A percentile compares a stretch with the other conserved stretches of the same genome.
These are phyloP conservation scores for Rhizopus stolonifer DNA, from an alignment of 371 early-diverging fungal species.

Conservation along the genomic window DNA sequence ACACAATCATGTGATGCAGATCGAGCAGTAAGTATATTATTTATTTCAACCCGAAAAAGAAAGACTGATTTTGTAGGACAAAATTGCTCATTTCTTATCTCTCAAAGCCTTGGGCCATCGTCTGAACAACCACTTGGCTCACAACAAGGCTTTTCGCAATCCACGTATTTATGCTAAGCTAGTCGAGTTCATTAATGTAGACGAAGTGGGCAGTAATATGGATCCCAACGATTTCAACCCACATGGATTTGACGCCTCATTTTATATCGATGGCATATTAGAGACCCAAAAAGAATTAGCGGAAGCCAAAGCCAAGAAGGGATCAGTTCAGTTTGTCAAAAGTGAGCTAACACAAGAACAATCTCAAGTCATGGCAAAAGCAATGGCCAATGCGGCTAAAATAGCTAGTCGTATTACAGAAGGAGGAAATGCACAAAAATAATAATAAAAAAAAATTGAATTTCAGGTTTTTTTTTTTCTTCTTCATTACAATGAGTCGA, in stretches of 20 bases:
- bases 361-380: conserved; percentile 35
- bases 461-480: not conserved
- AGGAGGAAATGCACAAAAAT: conserved; percentile 2
- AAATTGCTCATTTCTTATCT: conserved; percentile 63
- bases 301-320: conserved; percentile 39
- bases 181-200: conserved; percentile 71
- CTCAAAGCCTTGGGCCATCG: conserved; percentile 49
- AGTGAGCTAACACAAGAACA: conserved; percentile 16
- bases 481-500: conserved; percentile 19
- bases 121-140: conserved; percentile 68
- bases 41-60: not conserved
- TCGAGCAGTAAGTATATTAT: conserved; percentile 43
- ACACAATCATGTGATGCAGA: conserved; percentile 49
- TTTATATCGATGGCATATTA: conserved; percentile 56
- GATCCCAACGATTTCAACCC: conserved; percentile 59
- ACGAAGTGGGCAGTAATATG: conserved; percentile 73
- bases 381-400: conserved; percentile 44
- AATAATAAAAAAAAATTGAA: conserved; percentile 9
- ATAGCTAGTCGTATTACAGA: conserved; percentile 38
- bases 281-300: conserved; percentile 41
- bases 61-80: conserved; percentile 40
- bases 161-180: conserved; percentile 79
- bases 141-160: conserved; percentile 77
- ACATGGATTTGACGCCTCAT: conserved; percentile 40
- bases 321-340: conserved; percentile 29